A percentile compares a stretch with the other conserved stretches of the same genome.
phyloP scores from a whole-genome alignment of 2,329 filamentous ascomycete species.

The Microcyclospora tardicrescens region DNA sequence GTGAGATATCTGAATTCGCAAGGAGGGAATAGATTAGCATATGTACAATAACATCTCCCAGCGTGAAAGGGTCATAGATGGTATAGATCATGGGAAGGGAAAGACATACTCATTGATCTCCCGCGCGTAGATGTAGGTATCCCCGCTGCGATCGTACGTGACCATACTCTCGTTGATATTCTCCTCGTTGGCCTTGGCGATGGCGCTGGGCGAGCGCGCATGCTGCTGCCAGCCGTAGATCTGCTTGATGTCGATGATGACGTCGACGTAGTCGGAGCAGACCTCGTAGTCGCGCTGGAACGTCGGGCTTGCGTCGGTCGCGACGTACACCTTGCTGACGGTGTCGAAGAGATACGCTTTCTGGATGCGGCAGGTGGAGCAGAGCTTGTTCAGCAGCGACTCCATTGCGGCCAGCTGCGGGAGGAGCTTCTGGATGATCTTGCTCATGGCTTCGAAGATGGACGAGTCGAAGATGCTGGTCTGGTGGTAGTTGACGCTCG shows the following conservation, averaged over 20 bases:
- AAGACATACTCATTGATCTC: slow-evolving; percentile 54
- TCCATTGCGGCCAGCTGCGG: slow-evolving; percentile 87
- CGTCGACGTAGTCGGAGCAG: slow-evolving; percentile 96
- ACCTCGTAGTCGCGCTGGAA: slow-evolving; percentile 97
- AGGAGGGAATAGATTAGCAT: too few species aligned
- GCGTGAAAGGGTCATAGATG: too few species aligned
- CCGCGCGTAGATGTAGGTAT: slow-evolving; percentile 49
- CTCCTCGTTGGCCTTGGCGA: slow-evolving; percentile 1
- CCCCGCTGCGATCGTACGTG: slow-evolving; percentile 44
- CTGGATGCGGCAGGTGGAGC: slow-evolving; percentile 86
- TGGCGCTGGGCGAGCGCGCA: background rate
- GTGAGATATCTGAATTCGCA: slow-evolving; percentile 51
- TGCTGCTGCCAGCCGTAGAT: slow-evolving; percentile 55
- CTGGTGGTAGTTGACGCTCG: slow-evolving; percentile 85
- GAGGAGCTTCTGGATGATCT: slow-evolving; percentile 95
- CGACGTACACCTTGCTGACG: slow-evolving; percentile 96
- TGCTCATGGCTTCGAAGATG: slow-evolving; percentile 96
- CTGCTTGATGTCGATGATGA: slow-evolving; percentile 93
- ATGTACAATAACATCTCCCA: too few species aligned
- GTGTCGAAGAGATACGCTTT: slow-evolving; percentile 98
- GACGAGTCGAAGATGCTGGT: slow-evolving; percentile 98
- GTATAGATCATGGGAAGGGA: too few species aligned
- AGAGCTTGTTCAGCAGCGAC: slow-evolving; percentile 84
- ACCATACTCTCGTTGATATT: slow-evolving; percentile 45
- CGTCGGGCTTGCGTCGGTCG: slow-evolving; percentile 82